A percentile compares a stretch with the other conserved stretches of the same genome.
These are phyloP conservation scores for Beauveria varroae DNA, from an alignment of 2,329 filamentous ascomycete genomes.

Conservation along the genomic window DNA sequence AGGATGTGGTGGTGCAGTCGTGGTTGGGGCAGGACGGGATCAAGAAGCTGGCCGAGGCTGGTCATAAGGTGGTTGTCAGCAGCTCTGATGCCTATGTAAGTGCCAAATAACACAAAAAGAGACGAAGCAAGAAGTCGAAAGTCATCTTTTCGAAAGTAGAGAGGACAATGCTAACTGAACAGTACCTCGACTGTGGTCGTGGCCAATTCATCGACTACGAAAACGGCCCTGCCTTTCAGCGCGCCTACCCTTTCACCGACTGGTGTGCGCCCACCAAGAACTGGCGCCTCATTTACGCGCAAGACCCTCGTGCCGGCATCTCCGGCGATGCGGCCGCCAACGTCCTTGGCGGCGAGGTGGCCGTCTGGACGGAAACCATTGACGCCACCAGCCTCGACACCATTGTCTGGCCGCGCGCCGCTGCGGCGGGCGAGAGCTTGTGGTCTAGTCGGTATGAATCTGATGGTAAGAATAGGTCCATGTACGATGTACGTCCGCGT, in stretches of 20 bases:
- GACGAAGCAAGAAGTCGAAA: not conserved
- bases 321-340: constrained; percentile 53
- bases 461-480: constrained; percentile 60
- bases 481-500: constrained; percentile 61
- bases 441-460: constrained; percentile 68
- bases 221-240: constrained; percentile 43
- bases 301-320: constrained; percentile 64
- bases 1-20: constrained; percentile 68
- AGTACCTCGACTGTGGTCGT: constrained; percentile 79
- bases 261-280: constrained; percentile 76
- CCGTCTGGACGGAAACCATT: constrained; percentile 74
- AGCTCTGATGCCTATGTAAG: constrained; percentile 72
- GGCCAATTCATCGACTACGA: constrained; percentile 71
- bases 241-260: constrained; percentile 64
- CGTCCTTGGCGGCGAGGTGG: constrained; percentile 74
- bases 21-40: constrained; percentile 64
- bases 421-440: constrained; percentile 68
- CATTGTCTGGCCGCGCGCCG: constrained; percentile 70
- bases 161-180: constrained; percentile 16
- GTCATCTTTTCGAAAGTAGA: too few relatives aligned
- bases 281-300: constrained; percentile 75
- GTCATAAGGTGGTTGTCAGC: constrained; percentile 66
- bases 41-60: constrained; percentile 49
- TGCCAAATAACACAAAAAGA: not conserved
- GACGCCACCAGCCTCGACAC: constrained; percentile 69